phyloP scores from a whole-genome alignment of 2,329 filamentous ascomycete genomes.

The Phyllosticta capitalensis region DNA sequence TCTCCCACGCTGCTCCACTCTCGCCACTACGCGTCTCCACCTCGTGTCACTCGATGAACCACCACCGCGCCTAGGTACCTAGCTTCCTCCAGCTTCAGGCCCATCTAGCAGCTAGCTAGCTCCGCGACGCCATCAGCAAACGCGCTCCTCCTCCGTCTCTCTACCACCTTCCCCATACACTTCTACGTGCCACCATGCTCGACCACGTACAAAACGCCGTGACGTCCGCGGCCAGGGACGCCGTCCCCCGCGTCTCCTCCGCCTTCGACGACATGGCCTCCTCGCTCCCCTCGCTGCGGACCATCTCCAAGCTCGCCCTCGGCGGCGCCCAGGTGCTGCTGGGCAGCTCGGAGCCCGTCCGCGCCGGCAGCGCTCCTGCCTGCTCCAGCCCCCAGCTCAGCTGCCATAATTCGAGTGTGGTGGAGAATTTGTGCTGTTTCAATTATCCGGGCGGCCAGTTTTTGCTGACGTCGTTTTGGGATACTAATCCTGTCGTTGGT shows the following conservation, averaged over 20 bases:
- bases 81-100: too few species aligned
- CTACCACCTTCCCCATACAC: too few species aligned
- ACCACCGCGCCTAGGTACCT: too few species aligned
- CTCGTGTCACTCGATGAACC: not conserved
- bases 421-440: slow-evolving; percentile 64
- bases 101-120: too few species aligned
- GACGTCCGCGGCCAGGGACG: slow-evolving; percentile 3
- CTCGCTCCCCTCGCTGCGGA: slow-evolving; percentile 26
- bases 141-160: too few species aligned
- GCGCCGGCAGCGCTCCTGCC: slow-evolving; percentile 18
- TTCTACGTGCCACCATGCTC: slow-evolving; percentile 2
- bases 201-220: slow-evolving; percentile 12
- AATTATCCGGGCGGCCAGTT: slow-evolving; percentile 62
- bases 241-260: not conserved
- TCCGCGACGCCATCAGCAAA: not conserved
- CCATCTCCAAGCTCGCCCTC: slow-evolving; percentile 28
- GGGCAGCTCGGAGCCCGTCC: slow-evolving; percentile 20
- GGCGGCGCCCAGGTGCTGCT: slow-evolving; percentile 25
- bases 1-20: not conserved
- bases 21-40: not conserved
- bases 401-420: slow-evolving; percentile 53
- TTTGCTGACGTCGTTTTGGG: slow-evolving; percentile 71
- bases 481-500: slow-evolving; percentile 54
- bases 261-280: slow-evolving; percentile 17
- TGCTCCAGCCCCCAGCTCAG: slow-evolving; percentile 42